Conservation (phyloP, 1,284 basidiomycete genomes). For the Cutaneotrichosporon sp. region DNA sequence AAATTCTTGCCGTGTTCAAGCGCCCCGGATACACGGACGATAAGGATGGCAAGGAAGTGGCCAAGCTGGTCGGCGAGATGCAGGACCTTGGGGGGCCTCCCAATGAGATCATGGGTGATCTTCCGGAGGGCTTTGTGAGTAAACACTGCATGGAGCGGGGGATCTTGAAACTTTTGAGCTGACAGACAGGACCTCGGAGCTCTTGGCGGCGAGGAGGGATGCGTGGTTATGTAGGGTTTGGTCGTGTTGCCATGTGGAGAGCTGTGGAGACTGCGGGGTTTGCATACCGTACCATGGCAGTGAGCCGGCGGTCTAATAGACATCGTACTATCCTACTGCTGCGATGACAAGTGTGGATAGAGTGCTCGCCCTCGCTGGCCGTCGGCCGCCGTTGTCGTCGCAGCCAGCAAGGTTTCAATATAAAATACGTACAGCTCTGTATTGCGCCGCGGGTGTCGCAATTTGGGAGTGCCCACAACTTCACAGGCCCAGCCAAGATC, state of each 20-base stretch:
- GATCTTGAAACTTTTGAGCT: neutral
- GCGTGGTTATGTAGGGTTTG: slow-evolving; percentile 32
- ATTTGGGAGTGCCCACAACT: too few species aligned
- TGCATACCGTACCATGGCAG: too few species aligned
- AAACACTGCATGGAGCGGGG: neutral
- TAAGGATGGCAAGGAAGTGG: slow-evolving; percentile 50
- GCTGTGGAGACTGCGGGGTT: neutral
- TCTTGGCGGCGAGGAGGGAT: slow-evolving; percentile 37
- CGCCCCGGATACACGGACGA: slow-evolving; percentile 62
- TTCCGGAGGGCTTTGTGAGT: slow-evolving; percentile 68
- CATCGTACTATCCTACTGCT: too few species aligned
- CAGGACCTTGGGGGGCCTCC: slow-evolving; percentile 73
- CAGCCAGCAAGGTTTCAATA: too few species aligned
- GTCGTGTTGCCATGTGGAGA: neutral
- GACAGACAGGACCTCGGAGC: slow-evolving; percentile 38
- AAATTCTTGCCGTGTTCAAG: slow-evolving; percentile 72
- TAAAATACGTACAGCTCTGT: too few species aligned
- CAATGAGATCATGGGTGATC: slow-evolving; percentile 80
- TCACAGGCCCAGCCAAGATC: too few species aligned
- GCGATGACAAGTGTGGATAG: too few species aligned
- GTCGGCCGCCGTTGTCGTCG: too few species aligned
- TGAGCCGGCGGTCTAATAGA: too few species aligned
- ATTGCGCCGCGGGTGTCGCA: too few species aligned
- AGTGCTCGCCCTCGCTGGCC: too few species aligned
- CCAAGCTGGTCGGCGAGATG: slow-evolving; percentile 38